A percentile compares a stretch with the other conserved stretches of the same genome.
These are phyloP conservation scores for Penicillium rolfsii DNA, from an alignment of 2,329 filamentous ascomycete genomes.

Conservation along the genomic window DNA sequence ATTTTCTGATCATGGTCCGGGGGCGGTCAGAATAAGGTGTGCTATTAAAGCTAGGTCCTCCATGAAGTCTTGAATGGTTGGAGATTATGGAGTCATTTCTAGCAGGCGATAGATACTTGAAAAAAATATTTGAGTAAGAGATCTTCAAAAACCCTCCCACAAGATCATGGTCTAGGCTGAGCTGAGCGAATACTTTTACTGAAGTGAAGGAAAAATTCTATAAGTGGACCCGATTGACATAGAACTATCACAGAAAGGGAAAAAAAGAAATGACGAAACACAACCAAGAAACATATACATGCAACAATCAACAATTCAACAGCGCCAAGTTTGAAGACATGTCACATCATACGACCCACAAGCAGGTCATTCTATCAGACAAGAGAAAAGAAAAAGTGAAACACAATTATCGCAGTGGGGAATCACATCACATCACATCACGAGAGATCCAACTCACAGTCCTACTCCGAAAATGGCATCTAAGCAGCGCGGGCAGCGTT, in stretches of 20 bases:
- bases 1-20: not conserved
- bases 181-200: not conserved
- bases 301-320: constrained; percentile 20
- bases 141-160: not conserved
- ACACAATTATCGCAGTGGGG: constrained; percentile 24
- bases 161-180: not conserved
- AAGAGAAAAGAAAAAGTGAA: constrained; percentile 16
- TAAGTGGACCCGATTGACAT: constrained; percentile 13
- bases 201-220: not conserved
- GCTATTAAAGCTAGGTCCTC: not conserved
- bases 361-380: constrained; percentile 28
- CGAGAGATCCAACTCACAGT: not conserved
- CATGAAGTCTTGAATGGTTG: not conserved
- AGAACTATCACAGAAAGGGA: not conserved
- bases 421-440: constrained; percentile 19
- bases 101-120: not conserved
- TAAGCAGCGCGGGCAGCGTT: constrained; percentile 22
- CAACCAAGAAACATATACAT: constrained; percentile 24
- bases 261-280: constrained; percentile 8
- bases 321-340: constrained; percentile 31
- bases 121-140: not conserved
- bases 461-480: not conserved
- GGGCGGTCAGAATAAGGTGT: not conserved
- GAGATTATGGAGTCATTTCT: not conserved
- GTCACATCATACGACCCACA: constrained; percentile 31